phyloP scores from a whole-genome alignment of 352 stramenopile genomes.

The Phytopythium cucurbitacearum region DNA sequence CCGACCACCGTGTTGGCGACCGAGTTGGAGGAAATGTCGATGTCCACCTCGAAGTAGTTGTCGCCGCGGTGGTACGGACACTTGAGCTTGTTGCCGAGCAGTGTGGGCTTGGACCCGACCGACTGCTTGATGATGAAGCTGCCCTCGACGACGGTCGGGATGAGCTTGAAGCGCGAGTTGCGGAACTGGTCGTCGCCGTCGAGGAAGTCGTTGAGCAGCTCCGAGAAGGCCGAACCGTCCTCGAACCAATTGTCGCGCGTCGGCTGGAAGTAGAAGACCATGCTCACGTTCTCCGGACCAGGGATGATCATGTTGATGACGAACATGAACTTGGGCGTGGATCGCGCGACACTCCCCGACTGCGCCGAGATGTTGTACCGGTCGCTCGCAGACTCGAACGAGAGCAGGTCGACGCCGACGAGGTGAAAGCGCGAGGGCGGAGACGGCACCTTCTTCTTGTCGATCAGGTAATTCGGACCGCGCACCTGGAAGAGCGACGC shows the following conservation, averaged over 20 bases:
- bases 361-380: conserved; percentile 76
- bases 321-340: conserved; percentile 79
- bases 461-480: conserved; percentile 83
- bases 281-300: conserved; percentile 63
- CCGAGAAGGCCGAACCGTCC: conserved; percentile 83
- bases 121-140: conserved; percentile 96
- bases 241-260: conserved; percentile 79
- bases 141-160: conserved; percentile 94
- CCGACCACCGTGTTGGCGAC: conserved; percentile 88
- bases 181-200: conserved; percentile 94
- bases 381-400: conserved; percentile 65
- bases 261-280: conserved; percentile 88
- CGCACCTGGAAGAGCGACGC: conserved; percentile 79
- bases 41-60: conserved; percentile 95
- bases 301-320: conserved; percentile 90
- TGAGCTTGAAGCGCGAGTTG: conserved; percentile 98
- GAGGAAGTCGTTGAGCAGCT: conserved; percentile 88
- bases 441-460: conserved; percentile 88
- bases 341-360: conserved; percentile 68
- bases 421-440: conserved; percentile 68
- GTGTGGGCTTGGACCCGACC: conserved; percentile 93
- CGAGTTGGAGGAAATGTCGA: conserved; percentile 93
- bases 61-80: conserved; percentile 80
- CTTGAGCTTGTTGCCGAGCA: conserved; percentile 97
- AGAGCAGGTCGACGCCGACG: conserved; percentile 77